These are phyloP conservation scores for Boletus bicolor DNA, from an alignment of 768 basidiomycete genomes.

Conservation along the genomic window DNA sequence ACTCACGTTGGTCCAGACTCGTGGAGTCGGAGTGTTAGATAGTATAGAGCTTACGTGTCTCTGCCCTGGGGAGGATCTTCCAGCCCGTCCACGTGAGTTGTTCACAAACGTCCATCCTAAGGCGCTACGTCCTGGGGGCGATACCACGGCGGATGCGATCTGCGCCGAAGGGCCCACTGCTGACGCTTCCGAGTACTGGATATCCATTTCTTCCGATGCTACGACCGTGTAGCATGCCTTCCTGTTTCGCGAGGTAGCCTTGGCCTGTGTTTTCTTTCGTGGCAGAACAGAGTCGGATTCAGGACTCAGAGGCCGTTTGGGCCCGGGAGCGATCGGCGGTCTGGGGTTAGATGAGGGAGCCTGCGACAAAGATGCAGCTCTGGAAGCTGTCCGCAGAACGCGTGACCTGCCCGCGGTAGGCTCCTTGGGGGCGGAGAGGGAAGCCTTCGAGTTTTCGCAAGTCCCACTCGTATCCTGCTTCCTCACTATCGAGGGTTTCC, in stretches of 20 bases:
- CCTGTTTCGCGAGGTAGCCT: background rate
- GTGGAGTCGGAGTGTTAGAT: slow-evolving; percentile 10
- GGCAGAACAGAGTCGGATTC: background rate
- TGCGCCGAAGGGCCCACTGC: background rate
- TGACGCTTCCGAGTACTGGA: background rate
- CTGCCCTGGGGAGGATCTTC: background rate
- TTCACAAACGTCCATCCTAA: slow-evolving; percentile 22
- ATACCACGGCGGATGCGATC: background rate
- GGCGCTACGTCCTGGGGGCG: background rate
- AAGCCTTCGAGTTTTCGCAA: background rate
- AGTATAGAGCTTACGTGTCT: background rate
- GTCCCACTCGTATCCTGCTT: background rate
- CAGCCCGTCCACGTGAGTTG: background rate
- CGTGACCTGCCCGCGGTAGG: background rate
- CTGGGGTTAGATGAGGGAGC: background rate
- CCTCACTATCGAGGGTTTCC: background rate
- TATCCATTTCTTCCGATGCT: background rate
- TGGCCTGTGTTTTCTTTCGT: slow-evolving; percentile 8
- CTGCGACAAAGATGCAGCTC: background rate
- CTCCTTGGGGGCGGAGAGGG: background rate
- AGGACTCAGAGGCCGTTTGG: slow-evolving; percentile 21
- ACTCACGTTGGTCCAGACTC: slow-evolving; percentile 31
- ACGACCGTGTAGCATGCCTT: background rate
- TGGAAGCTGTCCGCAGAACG: background rate
- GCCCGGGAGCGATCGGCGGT: background rate